Conservation (phyloP, 2,329 filamentous ascomycete species). For the Ilyonectria robusta region DNA sequence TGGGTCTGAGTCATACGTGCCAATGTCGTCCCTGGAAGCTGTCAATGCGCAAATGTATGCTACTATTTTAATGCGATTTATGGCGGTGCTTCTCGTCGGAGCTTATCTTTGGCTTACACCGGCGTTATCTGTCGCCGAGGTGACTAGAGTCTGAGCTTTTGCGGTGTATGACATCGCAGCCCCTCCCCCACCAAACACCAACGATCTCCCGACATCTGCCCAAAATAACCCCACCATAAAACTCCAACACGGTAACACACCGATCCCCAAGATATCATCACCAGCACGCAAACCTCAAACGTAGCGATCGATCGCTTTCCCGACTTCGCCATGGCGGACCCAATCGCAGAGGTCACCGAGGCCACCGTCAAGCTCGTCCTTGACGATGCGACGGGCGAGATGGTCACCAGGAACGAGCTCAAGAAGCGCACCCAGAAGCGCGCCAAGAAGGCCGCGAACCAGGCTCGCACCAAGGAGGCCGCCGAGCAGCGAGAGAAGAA, state of each 20-base stretch:
- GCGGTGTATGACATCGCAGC: constrained; percentile 35
- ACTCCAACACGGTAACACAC: constrained; percentile 32
- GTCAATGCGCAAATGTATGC: neutral
- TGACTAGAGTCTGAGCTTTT: constrained; percentile 21
- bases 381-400: constrained; percentile 76
- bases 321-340: constrained; percentile 43
- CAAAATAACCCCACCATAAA: constrained; percentile 49
- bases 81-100: neutral
- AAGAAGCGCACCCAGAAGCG: constrained; percentile 73
- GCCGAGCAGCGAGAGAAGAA: constrained; percentile 50
- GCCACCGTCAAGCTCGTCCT: constrained; percentile 68
- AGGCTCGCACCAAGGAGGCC: constrained; percentile 61
- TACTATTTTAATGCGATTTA: neutral
- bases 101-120: neutral
- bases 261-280: constrained; percentile 17
- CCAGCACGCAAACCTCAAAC: constrained; percentile 2
- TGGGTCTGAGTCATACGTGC: neutral
- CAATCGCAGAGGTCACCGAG: constrained; percentile 46
- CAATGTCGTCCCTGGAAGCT: neutral
- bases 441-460: constrained; percentile 68
- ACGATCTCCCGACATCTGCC: constrained; percentile 36
- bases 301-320: constrained; percentile 9
- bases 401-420: constrained; percentile 75
- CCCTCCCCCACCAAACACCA: constrained; percentile 43
- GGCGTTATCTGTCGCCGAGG: constrained; percentile 22